Conservation (phyloP, 805 yeast genomes). For the Starmerella stigmatis region DNA sequence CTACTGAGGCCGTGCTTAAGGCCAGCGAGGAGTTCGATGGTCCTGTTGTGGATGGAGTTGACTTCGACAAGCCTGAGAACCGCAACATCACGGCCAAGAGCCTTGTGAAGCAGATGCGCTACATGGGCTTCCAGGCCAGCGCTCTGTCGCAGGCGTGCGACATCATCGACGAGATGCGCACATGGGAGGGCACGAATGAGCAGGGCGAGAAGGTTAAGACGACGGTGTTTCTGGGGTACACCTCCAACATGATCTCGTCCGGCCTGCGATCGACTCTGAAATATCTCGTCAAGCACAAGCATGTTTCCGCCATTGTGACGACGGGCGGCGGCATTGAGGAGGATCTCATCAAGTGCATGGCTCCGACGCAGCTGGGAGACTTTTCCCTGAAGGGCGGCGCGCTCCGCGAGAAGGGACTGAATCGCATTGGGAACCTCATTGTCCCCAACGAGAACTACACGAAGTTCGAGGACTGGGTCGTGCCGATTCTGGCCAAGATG, state of each 20-base stretch:
- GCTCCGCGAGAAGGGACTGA: constrained; percentile 89
- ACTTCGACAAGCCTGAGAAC: constrained; percentile 70
- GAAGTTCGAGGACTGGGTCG: constrained; percentile 96
- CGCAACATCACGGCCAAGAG: constrained; percentile 70
- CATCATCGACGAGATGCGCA: constrained; percentile 82
- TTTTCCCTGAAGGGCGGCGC: constrained; percentile 69
- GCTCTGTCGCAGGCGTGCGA: constrained; percentile 81
- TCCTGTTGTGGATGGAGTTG: constrained; percentile 75
- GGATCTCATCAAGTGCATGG: constrained; percentile 89
- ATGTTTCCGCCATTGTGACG: constrained; percentile 92
- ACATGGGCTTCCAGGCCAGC: constrained; percentile 96
- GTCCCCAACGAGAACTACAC: constrained; percentile 98
- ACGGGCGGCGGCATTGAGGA: constrained; percentile 98
- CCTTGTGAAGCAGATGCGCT: constrained; percentile 69
- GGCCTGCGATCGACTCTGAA: constrained; percentile 88
- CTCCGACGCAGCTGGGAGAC: constrained; percentile 93
- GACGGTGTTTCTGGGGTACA: constrained; percentile 90
- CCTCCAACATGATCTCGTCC: constrained; percentile 89
- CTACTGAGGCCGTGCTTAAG: constrained; percentile 84
- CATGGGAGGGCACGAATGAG: constrained; percentile 78
- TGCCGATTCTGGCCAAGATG: constrained; percentile 80
- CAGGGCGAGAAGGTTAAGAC: constrained; percentile 56
- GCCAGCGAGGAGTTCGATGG: constrained; percentile 72
- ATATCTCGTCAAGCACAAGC: constrained; percentile 82
- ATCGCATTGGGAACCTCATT: constrained; percentile 90